Base-by-base conservation (phyloP, 2,329 filamentous ascomycete species). In the Ophiostoma populinum region DNA sequence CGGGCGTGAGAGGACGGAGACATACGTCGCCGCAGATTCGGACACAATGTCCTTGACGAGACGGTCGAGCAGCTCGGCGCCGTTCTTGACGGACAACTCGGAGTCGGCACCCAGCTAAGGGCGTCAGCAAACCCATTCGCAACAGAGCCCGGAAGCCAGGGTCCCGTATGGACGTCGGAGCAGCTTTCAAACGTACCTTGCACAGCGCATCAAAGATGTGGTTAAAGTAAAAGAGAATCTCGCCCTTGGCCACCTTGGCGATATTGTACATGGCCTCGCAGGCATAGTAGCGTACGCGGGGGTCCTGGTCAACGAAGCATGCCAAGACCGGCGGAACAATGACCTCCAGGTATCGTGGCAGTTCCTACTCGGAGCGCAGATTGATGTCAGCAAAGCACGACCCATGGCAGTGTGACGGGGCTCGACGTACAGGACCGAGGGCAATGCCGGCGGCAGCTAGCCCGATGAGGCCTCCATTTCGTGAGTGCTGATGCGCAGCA, bases 251-350 rank as follows among this genome's bases (percentile, higher is more conserved):
- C 32, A 98, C 90, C 59, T 98, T 98, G 51, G 90, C 86, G 51
- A 98, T 98, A 57, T 98, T 98, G 61, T 98, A 98, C 90, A 98
- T 98, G 55, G 86, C 92, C 62, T 98, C 90, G 58, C 90, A 98
- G 17, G 90, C 90, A 58, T 98, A 98, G 56, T 98, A 98, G 44
- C 90, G 73, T 21, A 95, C 90, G 39, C 90, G 73, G 19, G 90
- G 86, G 77, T 98, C 90, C 61, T 95, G 90, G 47, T 98, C 92
- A 39, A 81, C 82, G 57, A 98, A 98, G 62, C 92, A 98, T 35
- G 90, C 90, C 30, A 98, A 68, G 5, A 98, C 90, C 3, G 92
- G 92, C 30, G 87, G 87, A 1, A 98, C 87, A 47, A 98, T 95
- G 47, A 86, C 78, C 51, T 85, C 77, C 34, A 98, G 68, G 53